Percentiles rank a stretch among this genome's conserved stretches.
Conservation (phyloP, 495 filamentous ascomycete species). For the Lindgomyces ingoldianus region DNA sequence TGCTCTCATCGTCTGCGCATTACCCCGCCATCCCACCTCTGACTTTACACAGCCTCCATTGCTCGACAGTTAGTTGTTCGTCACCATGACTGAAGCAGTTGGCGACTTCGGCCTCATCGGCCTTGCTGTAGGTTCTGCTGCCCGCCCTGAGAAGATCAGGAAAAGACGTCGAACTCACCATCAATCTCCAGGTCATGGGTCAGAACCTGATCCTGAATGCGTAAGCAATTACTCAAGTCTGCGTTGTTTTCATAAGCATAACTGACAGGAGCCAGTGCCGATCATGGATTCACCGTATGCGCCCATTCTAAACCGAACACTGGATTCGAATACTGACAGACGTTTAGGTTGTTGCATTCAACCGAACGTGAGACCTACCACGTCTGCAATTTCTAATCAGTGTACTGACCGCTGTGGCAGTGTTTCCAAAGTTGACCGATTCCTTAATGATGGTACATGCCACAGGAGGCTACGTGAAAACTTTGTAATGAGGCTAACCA, state of each 20-base stretch:
- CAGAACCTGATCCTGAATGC: constrained; percentile 98
- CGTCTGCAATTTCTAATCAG: not conserved
- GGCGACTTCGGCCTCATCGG: constrained; percentile 98
- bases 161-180: constrained; percentile 6
- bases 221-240: constrained; percentile 45
- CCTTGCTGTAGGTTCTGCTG: constrained; percentile 60
- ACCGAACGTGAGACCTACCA: constrained; percentile 68
- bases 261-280: constrained; percentile 32
- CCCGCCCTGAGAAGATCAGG: not conserved
- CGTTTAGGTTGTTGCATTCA: constrained; percentile 75
- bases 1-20: not conserved
- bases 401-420: constrained; percentile 15
- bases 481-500: constrained; percentile 15
- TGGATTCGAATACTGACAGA: constrained; percentile 14
- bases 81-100: constrained; percentile 44
- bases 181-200: constrained; percentile 69
- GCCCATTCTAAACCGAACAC: not conserved
- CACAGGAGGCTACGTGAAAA: not conserved
- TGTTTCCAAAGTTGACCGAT: constrained; percentile 93
- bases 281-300: constrained; percentile 65
- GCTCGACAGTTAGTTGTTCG: constrained; percentile 7
- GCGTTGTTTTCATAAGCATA: constrained; percentile 10
- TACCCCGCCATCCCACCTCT: constrained; percentile 25
- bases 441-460: constrained; percentile 78
- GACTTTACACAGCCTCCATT: constrained; percentile 10